These are phyloP conservation scores for Boletus reticuloceps DNA, from an alignment of 768 basidiomycete genomes.

Conservation along the genomic window DNA sequence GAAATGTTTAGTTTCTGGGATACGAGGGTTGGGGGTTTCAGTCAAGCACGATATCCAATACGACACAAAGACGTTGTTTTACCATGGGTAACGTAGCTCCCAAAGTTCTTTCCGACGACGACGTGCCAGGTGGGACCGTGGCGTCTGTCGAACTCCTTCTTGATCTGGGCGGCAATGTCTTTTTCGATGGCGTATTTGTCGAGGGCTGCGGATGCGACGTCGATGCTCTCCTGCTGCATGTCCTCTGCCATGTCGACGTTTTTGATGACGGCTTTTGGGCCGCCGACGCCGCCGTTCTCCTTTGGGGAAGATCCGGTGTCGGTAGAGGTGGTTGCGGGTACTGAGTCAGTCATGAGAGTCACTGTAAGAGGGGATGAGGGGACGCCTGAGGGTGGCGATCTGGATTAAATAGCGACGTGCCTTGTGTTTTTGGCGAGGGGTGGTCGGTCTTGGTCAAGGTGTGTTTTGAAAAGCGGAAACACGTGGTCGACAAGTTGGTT, in stretches of 20 bases:
- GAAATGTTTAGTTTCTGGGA: constrained; percentile 93
- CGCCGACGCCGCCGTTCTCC: constrained; percentile 35
- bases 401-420: constrained; percentile 30
- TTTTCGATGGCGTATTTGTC: constrained; percentile 95
- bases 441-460: neutral
- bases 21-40: neutral
- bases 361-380: neutral
- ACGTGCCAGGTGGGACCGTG: constrained; percentile 97
- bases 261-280: constrained; percentile 89
- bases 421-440: constrained; percentile 29
- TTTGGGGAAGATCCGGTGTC: constrained; percentile 47
- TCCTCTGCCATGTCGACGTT: constrained; percentile 96
- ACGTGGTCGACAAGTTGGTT: constrained; percentile 1
- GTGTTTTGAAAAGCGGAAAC: too few relatives aligned
- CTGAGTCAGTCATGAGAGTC: constrained; percentile 54
- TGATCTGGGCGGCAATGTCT: constrained; percentile 97
- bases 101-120: constrained; percentile 99
- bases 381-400: neutral
- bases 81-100: constrained; percentile 96
- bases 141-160: constrained; percentile 94
- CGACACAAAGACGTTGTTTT: neutral
- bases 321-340: constrained; percentile 53
- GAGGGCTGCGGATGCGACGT: constrained; percentile 80
- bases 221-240: constrained; percentile 93
- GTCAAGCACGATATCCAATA: too few relatives aligned